These are phyloP conservation scores for Zasmidium cellare DNA, from an alignment of 2,329 filamentous ascomycete genomes.

Conservation along the genomic window DNA sequence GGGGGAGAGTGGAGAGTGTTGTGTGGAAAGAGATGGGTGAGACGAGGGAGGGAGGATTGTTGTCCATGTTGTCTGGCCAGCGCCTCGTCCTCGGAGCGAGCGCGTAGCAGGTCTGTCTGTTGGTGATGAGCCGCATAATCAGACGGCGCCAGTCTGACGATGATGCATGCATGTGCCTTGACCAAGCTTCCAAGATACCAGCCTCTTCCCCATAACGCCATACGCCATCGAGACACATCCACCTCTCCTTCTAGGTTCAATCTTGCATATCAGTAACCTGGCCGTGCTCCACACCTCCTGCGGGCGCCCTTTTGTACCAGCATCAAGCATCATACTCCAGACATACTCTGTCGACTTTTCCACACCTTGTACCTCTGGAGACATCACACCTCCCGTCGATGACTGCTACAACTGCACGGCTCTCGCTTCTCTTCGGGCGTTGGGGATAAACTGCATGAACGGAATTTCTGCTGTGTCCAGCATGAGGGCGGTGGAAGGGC, in stretches of 20 bases:
- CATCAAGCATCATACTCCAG: background rate
- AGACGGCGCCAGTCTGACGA: background rate
- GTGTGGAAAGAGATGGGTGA: background rate
- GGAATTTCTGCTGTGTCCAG: background rate
- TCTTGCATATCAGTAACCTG: background rate
- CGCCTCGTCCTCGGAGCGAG: background rate
- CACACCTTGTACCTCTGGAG: background rate
- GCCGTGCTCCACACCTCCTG: background rate
- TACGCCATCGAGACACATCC: background rate
- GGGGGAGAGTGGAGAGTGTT: background rate
- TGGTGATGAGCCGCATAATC: background rate
- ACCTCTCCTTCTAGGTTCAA: background rate
- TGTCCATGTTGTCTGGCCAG: background rate
- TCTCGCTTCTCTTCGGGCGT: background rate
- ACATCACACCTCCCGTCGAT: background rate
- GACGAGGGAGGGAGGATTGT: background rate
- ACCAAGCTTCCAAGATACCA: background rate
- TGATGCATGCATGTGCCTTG: background rate
- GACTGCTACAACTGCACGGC: background rate
- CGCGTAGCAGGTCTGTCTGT: background rate
- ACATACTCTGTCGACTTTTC: background rate
- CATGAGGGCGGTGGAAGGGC: background rate
- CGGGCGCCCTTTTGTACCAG: background rate
- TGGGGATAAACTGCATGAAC: conserved; percentile 5
- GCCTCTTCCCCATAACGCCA: background rate